Evolutionary conservation across 495 filamentous ascomycete genomes (phyloP), one percentile per base, ranked within the genome.

Genomic region (Aspergillus egyptiacus): DNA sequence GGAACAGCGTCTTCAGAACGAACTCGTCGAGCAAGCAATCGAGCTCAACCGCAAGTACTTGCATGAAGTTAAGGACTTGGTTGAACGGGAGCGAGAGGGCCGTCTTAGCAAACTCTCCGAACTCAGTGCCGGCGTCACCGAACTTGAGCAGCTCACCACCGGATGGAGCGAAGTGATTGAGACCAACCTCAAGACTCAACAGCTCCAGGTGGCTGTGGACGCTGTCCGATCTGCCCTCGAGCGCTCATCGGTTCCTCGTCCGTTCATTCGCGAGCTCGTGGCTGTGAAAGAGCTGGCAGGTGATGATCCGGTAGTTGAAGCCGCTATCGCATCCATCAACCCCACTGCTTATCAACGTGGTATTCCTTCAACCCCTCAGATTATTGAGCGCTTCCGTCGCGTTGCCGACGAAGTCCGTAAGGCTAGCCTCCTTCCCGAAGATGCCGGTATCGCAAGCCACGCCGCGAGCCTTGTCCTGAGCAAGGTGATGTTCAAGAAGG

Each of bases 371-470:
- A 70, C 83, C 0, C 71, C 86, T 5, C 84, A 91, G 65, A 83
- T 98, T 15, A 83, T 97, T 47, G 93, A 96, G 65, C 86, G 91
- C 44, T 98, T 98, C 83, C 85, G 93, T 34, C 84, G 88, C 28
- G 91, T 98, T n/a, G 86, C 91, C 8, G 71, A 73, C 47, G 94
- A 97, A 71, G 93, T 97, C 15, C 81, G 94, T 55, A 97, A 97
- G 75, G 91, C 93, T 17, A 83, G 84, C 36, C 75, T 97, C 17
- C 74, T 98, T 11, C 93, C 93, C 15, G 89, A 94, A 42, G 83
- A 95, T 56, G 93, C 94, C 3, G 93, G 93, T 49, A 87, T 96
- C 17, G 91, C 93, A 11, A 89, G 85, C 59, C 93, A 97, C 64
- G 88, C 91, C 1, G 87, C 87, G 10, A 94, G 87, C 66, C 83